A percentile compares a stretch with the other conserved stretches of the same genome.
These are phyloP conservation scores for Exophiala bonariae DNA, from an alignment of 2,329 filamentous ascomycete species.

Conservation along the genomic window DNA sequence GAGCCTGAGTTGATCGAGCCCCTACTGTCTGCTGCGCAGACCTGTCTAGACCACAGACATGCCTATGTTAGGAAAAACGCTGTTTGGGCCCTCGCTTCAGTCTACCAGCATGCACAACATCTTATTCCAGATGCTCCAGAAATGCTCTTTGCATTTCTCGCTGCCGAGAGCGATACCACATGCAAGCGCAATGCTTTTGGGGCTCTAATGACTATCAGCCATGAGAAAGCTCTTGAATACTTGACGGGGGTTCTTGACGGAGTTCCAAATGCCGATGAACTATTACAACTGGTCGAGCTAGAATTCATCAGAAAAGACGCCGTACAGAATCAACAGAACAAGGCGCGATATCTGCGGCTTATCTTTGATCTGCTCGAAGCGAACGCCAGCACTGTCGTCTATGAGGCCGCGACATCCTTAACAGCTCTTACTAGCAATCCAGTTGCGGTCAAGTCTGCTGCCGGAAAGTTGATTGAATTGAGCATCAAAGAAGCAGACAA, in stretches of 20 bases:
- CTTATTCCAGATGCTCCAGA: constrained; percentile 95
- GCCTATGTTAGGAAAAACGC: constrained; percentile 98
- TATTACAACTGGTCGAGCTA: constrained; percentile 88
- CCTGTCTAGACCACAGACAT: constrained; percentile 92
- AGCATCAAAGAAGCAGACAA: constrained; percentile 98
- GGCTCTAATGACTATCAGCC: constrained; percentile 84
- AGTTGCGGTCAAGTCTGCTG: constrained; percentile 94
- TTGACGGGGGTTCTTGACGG: constrained; percentile 87
- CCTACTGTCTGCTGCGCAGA: constrained; percentile 84
- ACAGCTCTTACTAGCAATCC: constrained; percentile 94
- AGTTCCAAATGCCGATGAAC: constrained; percentile 89
- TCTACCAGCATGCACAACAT: constrained; percentile 84
- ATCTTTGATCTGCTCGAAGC: constrained; percentile 97
- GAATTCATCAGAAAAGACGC: constrained; percentile 98
- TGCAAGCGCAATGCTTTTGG: constrained; percentile 98
- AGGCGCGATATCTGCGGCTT: constrained; percentile 87
- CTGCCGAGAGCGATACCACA: constrained; percentile 86
- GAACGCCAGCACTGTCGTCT: constrained; percentile 89
- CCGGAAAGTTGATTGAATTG: constrained; percentile 92
- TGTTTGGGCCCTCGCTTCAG: constrained; percentile 90
- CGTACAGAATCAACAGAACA: constrained; percentile 90
- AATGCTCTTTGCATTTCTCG: constrained; percentile 84
- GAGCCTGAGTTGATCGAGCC: constrained; percentile 96
- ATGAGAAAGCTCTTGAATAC: constrained; percentile 87
- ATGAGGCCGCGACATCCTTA: constrained; percentile 93